These are phyloP conservation scores for Fusarium ambrosium DNA, from an alignment of 2,329 filamentous ascomycete genomes.

Conservation along the genomic window DNA sequence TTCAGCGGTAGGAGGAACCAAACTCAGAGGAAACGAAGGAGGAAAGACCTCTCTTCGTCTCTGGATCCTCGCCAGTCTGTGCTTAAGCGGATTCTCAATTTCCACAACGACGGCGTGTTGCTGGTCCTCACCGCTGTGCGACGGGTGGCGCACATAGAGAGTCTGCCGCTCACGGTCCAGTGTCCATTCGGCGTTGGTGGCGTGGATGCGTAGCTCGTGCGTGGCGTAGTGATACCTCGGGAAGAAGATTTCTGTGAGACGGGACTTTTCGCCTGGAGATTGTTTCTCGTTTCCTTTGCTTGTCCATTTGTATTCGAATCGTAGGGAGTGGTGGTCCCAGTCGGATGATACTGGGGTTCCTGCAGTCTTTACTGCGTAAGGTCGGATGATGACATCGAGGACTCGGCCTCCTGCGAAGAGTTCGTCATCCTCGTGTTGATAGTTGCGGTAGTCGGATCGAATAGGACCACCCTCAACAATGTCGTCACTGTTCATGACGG, in stretches of 20 bases:
- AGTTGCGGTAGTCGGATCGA: conserved; percentile 52
- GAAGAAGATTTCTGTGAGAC: conserved; percentile 55
- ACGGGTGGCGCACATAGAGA: conserved; percentile 44
- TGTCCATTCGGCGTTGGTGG: conserved; percentile 50
- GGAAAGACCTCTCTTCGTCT: conserved; percentile 29
- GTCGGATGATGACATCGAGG: conserved; percentile 56
- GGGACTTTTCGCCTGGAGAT: conserved; percentile 32
- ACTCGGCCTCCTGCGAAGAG: conserved; percentile 56
- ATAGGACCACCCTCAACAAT: conserved; percentile 45
- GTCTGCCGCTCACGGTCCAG: conserved; percentile 49
- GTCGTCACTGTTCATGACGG: conserved; percentile 54
- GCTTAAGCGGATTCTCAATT: conserved; percentile 42
- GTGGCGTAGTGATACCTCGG: conserved; percentile 55
- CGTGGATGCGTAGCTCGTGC: conserved; percentile 45
- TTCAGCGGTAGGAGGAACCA: conserved; percentile 33
- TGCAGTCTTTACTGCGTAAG: conserved; percentile 57
- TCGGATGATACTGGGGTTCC: conserved; percentile 52
- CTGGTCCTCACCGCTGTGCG: conserved; percentile 1
- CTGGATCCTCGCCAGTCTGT: conserved; percentile 34
- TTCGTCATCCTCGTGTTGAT: conserved; percentile 50
- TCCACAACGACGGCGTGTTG: conserved; percentile 43
- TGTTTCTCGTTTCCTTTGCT: conserved; percentile 30
- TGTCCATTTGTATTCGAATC: conserved; percentile 53
- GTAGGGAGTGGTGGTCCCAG: conserved; percentile 53
- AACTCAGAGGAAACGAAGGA: conserved; percentile 20